Percentiles rank a stretch among this genome's conserved stretches.
phyloP scores from a whole-genome alignment of 768 basidiomycete genomes.

The Suillus subluteus region DNA sequence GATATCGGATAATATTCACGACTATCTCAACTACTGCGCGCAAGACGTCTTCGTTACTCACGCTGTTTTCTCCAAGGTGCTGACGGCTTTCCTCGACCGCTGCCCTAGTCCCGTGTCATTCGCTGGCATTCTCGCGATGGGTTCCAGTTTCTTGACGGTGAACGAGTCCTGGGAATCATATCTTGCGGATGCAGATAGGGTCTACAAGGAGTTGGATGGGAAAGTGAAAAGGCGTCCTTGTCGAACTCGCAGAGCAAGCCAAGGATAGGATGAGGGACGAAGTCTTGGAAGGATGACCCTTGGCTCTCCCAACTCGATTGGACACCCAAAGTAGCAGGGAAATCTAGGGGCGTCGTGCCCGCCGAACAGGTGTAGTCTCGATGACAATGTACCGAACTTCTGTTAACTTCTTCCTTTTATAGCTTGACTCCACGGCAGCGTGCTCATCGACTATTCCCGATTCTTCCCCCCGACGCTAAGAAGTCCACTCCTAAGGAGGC shows the following conservation, averaged over 20 bases:
- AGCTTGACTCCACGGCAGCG: constrained; percentile 60
- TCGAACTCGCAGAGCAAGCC: constrained; percentile 66
- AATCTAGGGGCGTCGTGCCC: constrained; percentile 61
- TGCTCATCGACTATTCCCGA: constrained; percentile 8
- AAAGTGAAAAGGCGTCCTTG: constrained; percentile 61
- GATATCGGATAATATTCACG: constrained; percentile 65
- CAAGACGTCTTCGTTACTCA: constrained; percentile 86
- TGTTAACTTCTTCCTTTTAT: constrained; percentile 26
- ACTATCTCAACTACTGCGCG: constrained; percentile 86
- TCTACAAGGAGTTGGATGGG: constrained; percentile 70
- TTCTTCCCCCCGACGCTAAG: constrained; percentile 22
- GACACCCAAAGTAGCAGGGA: constrained; percentile 82
- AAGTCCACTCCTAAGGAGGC: constrained; percentile 35
- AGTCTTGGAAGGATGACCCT: constrained; percentile 68
- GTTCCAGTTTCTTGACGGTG: constrained; percentile 87
- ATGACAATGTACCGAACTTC: background rate
- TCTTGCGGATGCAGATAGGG: constrained; percentile 73
- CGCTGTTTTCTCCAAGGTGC: constrained; percentile 70
- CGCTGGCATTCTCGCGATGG: constrained; percentile 90
- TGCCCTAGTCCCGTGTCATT: constrained; percentile 96
- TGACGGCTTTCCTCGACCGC: constrained; percentile 78
- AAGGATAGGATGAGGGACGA: constrained; percentile 51
- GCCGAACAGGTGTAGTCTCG: constrained; percentile 30
- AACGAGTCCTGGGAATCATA: constrained; percentile 90
- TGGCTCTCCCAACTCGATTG: constrained; percentile 95